Evolutionary conservation across 192 early-diverging fungal genomes (phyloP).

Genomic region (Diversispora epigaea): DNA sequence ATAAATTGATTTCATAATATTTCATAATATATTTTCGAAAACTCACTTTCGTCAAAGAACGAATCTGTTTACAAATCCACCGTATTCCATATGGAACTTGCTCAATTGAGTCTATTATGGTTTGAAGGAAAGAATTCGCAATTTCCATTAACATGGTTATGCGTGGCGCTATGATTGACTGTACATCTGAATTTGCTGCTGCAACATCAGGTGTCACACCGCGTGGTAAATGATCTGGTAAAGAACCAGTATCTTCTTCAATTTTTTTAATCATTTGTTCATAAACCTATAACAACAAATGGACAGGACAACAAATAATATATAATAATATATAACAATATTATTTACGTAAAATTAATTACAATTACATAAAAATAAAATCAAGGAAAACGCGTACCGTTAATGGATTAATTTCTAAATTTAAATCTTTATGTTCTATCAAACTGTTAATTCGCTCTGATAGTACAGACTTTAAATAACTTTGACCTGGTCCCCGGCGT

Average conservation of each 20-base stretch:
- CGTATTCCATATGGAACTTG: constrained; percentile 94
- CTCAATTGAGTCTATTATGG: constrained; percentile 78
- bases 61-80: constrained; percentile 99
- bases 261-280: constrained; percentile 80
- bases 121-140: constrained; percentile 79
- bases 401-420: constrained; percentile 93
- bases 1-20: constrained; percentile 7
- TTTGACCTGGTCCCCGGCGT: constrained; percentile 87
- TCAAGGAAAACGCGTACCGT: constrained; percentile 52
- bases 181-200: constrained; percentile 77
- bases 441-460: constrained; percentile 78
- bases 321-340: no score
- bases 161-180: constrained; percentile 80
- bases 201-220: constrained; percentile 83
- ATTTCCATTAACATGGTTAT: constrained; percentile 83
- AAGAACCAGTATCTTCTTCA: constrained; percentile 59
- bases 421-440: constrained; percentile 77
- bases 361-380: not conserved
- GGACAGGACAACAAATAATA: not conserved
- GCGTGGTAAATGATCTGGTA: constrained; percentile 65
- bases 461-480: constrained; percentile 85
- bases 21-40: constrained; percentile 6
- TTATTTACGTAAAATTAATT: no score
- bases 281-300: constrained; percentile 53
- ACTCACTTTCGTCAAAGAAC: constrained; percentile 75